Conservation (phyloP, 805 yeast genomes). For the Wickerhamiella lipophila region DNA sequence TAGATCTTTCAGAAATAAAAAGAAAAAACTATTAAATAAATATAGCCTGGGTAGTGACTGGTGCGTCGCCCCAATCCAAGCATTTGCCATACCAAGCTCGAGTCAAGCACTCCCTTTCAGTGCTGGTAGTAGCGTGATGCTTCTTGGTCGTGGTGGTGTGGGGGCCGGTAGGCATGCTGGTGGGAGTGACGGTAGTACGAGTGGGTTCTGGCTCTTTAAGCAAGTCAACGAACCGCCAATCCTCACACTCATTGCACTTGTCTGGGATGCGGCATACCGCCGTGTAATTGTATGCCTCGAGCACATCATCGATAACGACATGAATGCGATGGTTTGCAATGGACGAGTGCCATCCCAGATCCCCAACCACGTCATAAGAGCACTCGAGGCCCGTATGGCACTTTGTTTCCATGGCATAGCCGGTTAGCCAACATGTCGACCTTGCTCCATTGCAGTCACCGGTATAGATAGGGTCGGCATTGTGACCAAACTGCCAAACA, state of each 20-base stretch:
- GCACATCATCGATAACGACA: conserved; percentile 73
- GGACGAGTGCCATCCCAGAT: conserved; percentile 83
- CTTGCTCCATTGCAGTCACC: conserved; percentile 95
- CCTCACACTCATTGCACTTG: conserved; percentile 80
- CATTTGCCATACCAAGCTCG: conserved; percentile 23
- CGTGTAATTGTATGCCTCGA: conserved; percentile 58
- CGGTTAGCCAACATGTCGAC: conserved; percentile 77
- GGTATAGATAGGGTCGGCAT: conserved; percentile 93
- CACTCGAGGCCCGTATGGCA: conserved; percentile 88
- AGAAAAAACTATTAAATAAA: not conserved
- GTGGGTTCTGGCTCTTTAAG: conserved; percentile 14
- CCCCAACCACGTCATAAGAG: conserved; percentile 77
- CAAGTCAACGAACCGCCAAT: conserved; percentile 58
- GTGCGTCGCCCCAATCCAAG: conserved; percentile 14
- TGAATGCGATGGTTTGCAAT: conserved; percentile 81
- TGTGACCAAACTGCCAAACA: conserved; percentile 92
- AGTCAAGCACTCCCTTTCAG: conserved; percentile 13
- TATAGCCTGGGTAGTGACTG: not conserved
- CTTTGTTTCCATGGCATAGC: conserved; percentile 92
- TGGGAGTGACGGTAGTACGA: conserved; percentile 16
- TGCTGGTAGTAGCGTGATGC: conserved; percentile 2
- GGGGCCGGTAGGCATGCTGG: conserved; percentile 14
- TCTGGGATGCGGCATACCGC: conserved; percentile 55
- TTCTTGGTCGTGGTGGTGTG: conserved; percentile 5
- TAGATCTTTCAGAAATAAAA: no score